Base-by-base conservation (phyloP, 441 rosid species). In the Erodium moschatum region DNA sequence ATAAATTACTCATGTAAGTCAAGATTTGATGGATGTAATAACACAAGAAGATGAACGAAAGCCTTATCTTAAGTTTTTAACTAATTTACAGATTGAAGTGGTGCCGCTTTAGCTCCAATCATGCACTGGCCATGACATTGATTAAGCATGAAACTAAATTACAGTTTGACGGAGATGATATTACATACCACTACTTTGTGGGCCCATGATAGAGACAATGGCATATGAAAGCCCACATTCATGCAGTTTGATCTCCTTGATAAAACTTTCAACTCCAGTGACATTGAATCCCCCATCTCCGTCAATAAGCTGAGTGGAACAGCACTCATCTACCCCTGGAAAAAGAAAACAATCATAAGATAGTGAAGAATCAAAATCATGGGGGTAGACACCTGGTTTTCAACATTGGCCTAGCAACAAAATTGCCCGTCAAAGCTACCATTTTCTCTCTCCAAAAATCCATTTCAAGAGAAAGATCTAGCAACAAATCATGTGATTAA, bases 181-280 rank as follows among this genome's bases (percentile, higher is more conserved):
- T 21, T 21, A 60, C 89, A 72, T 81, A 92, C 99, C 99, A 56
- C 99, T 96, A 77, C 99, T 96, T 72, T 96, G 99, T 1, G 99
- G 99, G 70, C 99, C 98, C 99, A 96, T 92, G 75, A 96, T 96
- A 58, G 99, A 87, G 75, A 90, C 99, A 35, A 92, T 82, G 5
- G 99, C 99, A 70, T 96, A 96, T 2, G 99, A 96, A 69, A 96
- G 80, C 48, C 99, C 99, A 65, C 96, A 89, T 68, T 90, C 96
- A 29, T 71, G 82, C 76, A 96, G 74, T 56, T 81, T 88, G 68
- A 87, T 81, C 70, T 87, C 92, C 82, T 85, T 89, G 80, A 89
- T 90, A 66, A 96, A 88, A 70, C 67, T 20, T 31, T 90, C 98
- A 15, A 88, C 69, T 73, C 98, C 97, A 44, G 74, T 5, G 54